Evolutionary conservation across 805 yeast genomes (phyloP).

Genomic region (Ogataea thermomethanolica): DNA sequence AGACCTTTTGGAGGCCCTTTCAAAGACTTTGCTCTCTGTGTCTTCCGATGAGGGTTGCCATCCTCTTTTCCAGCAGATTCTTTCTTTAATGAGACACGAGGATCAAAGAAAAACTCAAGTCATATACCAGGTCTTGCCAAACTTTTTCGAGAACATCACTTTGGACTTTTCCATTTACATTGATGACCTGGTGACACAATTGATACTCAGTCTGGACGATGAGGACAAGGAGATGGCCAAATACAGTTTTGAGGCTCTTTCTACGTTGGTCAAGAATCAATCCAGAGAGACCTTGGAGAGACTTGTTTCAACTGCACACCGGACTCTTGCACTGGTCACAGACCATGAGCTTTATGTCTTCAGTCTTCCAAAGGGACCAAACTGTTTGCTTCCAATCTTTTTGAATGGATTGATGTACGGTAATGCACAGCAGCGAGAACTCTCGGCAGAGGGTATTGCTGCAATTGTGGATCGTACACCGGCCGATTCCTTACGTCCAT

Average conservation of each 20-base stretch:
- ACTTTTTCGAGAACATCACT: conserved; percentile 61
- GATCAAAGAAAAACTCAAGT: conserved; percentile 60
- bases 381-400: conserved; percentile 84
- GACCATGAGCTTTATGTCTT: conserved; percentile 71
- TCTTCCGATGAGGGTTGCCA: conserved; percentile 77
- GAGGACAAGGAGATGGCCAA: conserved; percentile 56
- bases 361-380: conserved; percentile 76
- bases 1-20: conserved; percentile 55
- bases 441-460: conserved; percentile 85
- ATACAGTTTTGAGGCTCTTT: conserved; percentile 62
- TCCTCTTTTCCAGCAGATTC: conserved; percentile 76
- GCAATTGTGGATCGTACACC: conserved; percentile 83
- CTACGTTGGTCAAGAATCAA: conserved; percentile 64
- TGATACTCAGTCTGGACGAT: conserved; percentile 73
- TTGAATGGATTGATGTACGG: conserved; percentile 96
- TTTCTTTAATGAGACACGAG: conserved; percentile 74
- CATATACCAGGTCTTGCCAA: conserved; percentile 62
- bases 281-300: conserved; percentile 73
- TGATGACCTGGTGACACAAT: conserved; percentile 68
- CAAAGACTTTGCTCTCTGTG: conserved; percentile 67
- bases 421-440: conserved; percentile 73
- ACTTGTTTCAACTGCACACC: conserved; percentile 76
- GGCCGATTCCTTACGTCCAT: conserved; percentile 75
- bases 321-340: conserved; percentile 65
- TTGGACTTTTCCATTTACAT: conserved; percentile 72